Base-by-base conservation (phyloP, 2,329 filamentous ascomycete species). In the Hymenoscyphus linearis region DNA sequence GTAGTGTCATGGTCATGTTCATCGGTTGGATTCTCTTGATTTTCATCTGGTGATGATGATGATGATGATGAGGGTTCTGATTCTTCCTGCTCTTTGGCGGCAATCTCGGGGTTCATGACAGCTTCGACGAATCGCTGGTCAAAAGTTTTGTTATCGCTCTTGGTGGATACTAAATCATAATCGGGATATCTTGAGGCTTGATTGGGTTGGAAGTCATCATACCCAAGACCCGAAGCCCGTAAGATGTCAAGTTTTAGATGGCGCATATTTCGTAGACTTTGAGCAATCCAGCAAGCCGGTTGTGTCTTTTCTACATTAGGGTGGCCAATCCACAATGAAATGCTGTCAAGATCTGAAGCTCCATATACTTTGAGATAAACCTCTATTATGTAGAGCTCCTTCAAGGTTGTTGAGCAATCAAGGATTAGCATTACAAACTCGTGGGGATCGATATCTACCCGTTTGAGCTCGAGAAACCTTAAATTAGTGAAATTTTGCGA, bases 41-140 rank as follows among this genome's bases (percentile, higher is more conserved):
- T 25, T 25, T 47, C 40, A 3, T 25, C 40, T 3, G 27, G 7
- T 31, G 27, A 31, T 31, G 27, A 31, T 31, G 27, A 31, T 31
- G 27, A 31, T 31, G 31, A 31, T 31, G 31, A 31, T 9, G 40
- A 47, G 4, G 40, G 40, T 13, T 9, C 12, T 4, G 40, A 22
- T 2, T 25, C 22, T 10, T 47, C 40, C 40, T n/a, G 22, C n/a
- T 47, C 40, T 47, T 22, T 10, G 18, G 40, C n/a, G 22, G 40
- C 40, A 7, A 58, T 35, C 10, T 65, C 60, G 53, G 40, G 34
- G 52, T 62, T 14, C 59, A 70, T 55, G 1, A 70, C 70, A 5
- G 69, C 69, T 54, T 72, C 68, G 4, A 74, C 71, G 40, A 74
- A 74, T 31, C 72, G 66, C 53, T 70, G 66, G 58, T 74, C 72